Conservation (phyloP, 495 filamentous ascomycete genomes). For the Ascobolus immersus region DNA sequence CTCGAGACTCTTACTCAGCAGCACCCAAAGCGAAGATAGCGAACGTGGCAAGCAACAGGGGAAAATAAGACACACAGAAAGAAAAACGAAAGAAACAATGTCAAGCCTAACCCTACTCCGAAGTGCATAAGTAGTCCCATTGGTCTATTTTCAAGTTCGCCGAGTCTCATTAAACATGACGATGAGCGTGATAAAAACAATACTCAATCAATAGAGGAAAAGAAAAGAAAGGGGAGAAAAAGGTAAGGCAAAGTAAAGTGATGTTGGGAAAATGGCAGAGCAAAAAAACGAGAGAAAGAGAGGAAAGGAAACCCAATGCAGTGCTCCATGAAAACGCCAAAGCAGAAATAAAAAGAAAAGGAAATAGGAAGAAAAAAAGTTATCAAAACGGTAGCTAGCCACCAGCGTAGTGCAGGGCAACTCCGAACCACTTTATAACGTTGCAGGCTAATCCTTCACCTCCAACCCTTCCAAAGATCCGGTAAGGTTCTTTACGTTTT, state of each 20-base stretch:
- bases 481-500: background rate
- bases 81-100: no score
- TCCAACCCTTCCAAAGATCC: background rate
- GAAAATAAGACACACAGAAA: no score
- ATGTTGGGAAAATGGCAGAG: no score
- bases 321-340: background rate
- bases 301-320: background rate
- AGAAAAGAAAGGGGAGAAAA: background rate
- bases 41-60: no score
- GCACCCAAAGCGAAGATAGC: no score
- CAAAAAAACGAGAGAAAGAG: background rate
- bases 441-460: background rate
- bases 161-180: no score
- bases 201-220: background rate
- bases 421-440: background rate
- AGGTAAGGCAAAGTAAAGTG: background rate
- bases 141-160: no score
- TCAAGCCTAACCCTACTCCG: no score
- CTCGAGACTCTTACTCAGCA: no score
- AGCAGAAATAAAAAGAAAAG: background rate
- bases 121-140: no score
- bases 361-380: background rate
- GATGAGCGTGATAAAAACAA: background rate
- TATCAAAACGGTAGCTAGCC: background rate
- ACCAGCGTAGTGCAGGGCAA: background rate